Evolutionary conservation across 345 rosid species (phyloP).

Genomic region (Boechera retrofracta): DNA sequence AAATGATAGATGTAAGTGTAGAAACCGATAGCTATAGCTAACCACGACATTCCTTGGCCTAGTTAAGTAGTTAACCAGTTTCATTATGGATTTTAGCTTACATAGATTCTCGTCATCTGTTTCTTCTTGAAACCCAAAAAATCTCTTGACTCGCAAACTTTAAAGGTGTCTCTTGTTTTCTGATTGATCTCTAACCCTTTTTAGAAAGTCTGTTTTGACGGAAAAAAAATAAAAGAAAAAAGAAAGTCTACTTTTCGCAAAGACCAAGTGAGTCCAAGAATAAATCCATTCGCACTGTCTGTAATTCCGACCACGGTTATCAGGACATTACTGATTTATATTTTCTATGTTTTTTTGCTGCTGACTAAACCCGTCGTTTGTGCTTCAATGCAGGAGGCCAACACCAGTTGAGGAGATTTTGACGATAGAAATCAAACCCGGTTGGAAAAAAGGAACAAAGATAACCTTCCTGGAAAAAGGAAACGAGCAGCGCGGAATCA

Average conservation of each 20-base stretch:
- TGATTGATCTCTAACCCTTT: neutral
- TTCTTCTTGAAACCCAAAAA: neutral
- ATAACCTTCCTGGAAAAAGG: constrained; percentile 83
- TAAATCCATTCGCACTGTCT: neutral
- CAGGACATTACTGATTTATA: neutral
- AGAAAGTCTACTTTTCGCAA: neutral
- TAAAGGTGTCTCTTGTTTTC: neutral
- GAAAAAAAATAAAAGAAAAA: no score
- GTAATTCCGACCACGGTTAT: neutral
- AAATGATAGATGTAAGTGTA: neutral
- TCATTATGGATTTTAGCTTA: neutral
- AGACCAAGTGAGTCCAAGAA: neutral
- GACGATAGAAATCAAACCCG: constrained; percentile 78
- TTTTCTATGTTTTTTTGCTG: neutral
- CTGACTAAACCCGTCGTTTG: neutral
- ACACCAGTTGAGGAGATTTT: constrained; percentile 72
- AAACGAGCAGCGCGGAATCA: constrained; percentile 66
- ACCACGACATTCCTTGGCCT: constrained; percentile 8
- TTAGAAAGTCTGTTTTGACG: neutral
- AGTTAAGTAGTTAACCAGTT: neutral
- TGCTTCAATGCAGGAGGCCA: constrained; percentile 58
- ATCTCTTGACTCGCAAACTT: neutral
- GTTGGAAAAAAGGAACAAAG: constrained; percentile 94
- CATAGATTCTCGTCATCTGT: neutral
- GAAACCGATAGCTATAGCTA: neutral